These are phyloP conservation scores for Globisporangium lucens DNA, from an alignment of 352 stramenopile genomes.

Conservation along the genomic window DNA sequence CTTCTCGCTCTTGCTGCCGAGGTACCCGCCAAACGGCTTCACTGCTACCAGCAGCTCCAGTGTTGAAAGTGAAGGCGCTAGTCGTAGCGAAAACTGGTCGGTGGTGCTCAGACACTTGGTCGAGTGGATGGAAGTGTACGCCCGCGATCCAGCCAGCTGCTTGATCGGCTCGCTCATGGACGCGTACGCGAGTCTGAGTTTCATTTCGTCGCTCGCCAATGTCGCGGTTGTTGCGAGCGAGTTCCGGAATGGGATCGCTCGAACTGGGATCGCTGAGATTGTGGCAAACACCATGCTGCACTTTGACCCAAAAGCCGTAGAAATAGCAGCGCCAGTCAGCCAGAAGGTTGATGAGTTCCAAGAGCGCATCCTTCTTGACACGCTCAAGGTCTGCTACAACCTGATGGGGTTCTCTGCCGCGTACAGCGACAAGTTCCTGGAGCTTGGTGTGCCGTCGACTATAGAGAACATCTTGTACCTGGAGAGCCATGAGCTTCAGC, in stretches of 20 bases:
- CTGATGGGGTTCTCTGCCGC: conserved; percentile 38
- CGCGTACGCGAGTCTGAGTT: conserved; percentile 39
- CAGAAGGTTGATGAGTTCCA: conserved; percentile 12
- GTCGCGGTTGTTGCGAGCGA: conserved; percentile 21
- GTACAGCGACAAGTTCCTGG: conserved; percentile 39
- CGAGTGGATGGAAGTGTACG: conserved; percentile 76
- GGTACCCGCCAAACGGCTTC: background rate
- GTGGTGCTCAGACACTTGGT: conserved; percentile 43
- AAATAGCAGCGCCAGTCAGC: conserved; percentile 7
- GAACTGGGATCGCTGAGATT: conserved; percentile 46
- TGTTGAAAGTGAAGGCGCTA: conserved; percentile 1
- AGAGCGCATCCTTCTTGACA: conserved; percentile 29
- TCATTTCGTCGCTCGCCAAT: conserved; percentile 30
- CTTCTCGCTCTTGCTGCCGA: conserved; percentile 38
- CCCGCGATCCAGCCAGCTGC: conserved; percentile 36
- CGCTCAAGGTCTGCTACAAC: conserved; percentile 35
- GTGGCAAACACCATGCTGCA: conserved; percentile 31
- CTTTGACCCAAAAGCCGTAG: conserved; percentile 15
- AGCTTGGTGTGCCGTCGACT: conserved; percentile 28
- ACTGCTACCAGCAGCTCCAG: background rate
- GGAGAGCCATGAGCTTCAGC: conserved; percentile 34
- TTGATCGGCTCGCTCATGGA: conserved; percentile 30
- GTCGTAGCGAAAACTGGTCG: conserved; percentile 34
- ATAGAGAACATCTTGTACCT: conserved; percentile 52
- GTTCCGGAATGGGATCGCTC: conserved; percentile 32